phyloP scores from a whole-genome alignment of 78 protist species.

The Dictyostelium intermedium region DNA sequence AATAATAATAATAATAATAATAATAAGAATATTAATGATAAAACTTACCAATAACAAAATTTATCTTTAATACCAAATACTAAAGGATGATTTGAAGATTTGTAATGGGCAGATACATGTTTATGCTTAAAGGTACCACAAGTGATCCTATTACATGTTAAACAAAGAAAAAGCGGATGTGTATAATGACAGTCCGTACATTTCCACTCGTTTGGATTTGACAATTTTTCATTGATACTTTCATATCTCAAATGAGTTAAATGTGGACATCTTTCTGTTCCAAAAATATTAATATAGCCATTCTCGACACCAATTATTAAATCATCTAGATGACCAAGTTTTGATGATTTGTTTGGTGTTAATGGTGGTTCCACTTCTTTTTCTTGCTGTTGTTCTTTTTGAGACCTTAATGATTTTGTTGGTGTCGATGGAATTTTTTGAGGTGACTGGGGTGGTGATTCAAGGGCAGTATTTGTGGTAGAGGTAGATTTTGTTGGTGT shows the following conservation, averaged over 20 bases:
- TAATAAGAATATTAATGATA: neutral
- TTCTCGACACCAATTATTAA: neutral
- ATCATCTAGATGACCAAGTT: neutral
- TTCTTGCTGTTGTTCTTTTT: neutral
- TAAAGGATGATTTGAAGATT: slow-evolving; percentile 8
- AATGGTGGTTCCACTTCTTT: neutral
- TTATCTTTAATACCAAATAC: slow-evolving; percentile 15
- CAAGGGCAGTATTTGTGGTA: too few species aligned
- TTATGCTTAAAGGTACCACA: neutral
- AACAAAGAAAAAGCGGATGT: slow-evolving; percentile 19
- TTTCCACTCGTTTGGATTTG: neutral
- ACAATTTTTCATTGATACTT: neutral
- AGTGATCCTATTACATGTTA: slow-evolving; percentile 11
- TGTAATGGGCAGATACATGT: slow-evolving; percentile 3
- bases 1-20: neutral
- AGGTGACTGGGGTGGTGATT: neutral
- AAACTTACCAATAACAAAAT: slow-evolving; percentile 32
- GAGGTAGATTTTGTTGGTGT: neutral
- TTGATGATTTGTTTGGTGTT: neutral
- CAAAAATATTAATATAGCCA: neutral
- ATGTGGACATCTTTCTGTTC: slow-evolving; percentile 29
- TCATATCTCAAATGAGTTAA: neutral
- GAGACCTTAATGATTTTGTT: neutral
- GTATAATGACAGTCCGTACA: neutral
- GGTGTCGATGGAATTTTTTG: neutral